Conservation (phyloP, 345 rosid species). For the Dovyalis caffra region DNA sequence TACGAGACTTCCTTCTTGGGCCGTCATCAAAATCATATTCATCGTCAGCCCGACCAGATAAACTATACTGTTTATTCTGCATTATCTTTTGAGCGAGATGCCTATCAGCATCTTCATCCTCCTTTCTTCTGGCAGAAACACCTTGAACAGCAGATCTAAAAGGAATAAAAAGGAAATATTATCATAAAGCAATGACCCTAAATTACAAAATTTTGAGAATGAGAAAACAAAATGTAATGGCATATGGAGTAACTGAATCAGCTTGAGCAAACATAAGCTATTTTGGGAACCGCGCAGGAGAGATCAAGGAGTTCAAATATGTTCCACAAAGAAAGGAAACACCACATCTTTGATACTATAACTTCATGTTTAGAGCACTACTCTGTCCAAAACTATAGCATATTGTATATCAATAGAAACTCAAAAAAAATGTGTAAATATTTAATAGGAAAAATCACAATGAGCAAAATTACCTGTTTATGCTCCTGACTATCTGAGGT, state of each 20-base stretch:
- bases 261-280: too few relatives aligned
- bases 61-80: slow-evolving; percentile 64
- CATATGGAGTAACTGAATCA: not conserved
- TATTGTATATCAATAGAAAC: not conserved
- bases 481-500: slow-evolving; percentile 30
- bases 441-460: slow-evolving; percentile 1
- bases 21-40: slow-evolving; percentile 87
- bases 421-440: not conserved
- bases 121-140: slow-evolving; percentile 43
- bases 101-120: slow-evolving; percentile 65
- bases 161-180: not conserved
- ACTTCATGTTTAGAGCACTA: not conserved
- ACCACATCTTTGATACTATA: not conserved
- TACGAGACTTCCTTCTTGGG: slow-evolving; percentile 54
- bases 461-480: slow-evolving; percentile 43
- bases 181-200: not conserved
- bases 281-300: slow-evolving; percentile 5
- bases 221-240: slow-evolving; percentile 1
- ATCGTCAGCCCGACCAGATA: slow-evolving; percentile 79
- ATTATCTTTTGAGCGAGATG: slow-evolving; percentile 71
- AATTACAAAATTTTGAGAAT: not conserved
- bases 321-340: not conserved
- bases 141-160: slow-evolving; percentile 46
- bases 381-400: not conserved
- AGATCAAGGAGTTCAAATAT: not conserved